Percentiles rank a stretch among this genome's conserved stretches.
Conservation (phyloP, 345 rosid genomes). For the Murraya paniculata region DNA sequence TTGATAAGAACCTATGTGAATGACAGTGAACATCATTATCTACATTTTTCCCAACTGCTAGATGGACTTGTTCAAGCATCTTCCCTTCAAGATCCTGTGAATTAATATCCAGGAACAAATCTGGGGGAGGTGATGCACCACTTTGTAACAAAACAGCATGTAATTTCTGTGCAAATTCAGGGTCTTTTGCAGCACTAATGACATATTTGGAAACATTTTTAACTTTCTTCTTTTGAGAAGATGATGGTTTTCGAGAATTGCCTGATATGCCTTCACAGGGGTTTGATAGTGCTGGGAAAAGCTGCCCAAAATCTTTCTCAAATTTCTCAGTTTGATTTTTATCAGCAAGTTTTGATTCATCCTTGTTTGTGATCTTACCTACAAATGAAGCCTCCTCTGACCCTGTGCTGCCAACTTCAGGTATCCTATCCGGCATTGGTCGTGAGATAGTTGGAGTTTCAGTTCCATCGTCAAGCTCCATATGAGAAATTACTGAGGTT, state of each 20-base stretch:
- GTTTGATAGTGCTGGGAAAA: conserved; percentile 42
- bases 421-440: conserved; percentile 18
- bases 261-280: conserved; percentile 40
- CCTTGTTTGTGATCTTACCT: conserved; percentile 37
- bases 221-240: conserved; percentile 76
- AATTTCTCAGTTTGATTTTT: conserved; percentile 52
- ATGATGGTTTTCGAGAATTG: conserved; percentile 43
- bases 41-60: conserved; percentile 26
- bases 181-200: conserved; percentile 87
- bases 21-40: conserved; percentile 24
- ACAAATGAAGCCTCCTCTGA: conserved; percentile 31
- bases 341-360: conserved; percentile 35
- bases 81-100: conserved; percentile 40
- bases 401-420: conserved; percentile 24
- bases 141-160: conserved; percentile 87
- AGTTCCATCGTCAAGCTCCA: conserved; percentile 36
- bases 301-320: conserved; percentile 68
- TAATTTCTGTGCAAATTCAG: conserved; percentile 86
- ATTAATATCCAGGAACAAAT: conserved; percentile 65
- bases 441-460: conserved; percentile 28
- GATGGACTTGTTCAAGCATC: conserved; percentile 31
- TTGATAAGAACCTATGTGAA: conserved; percentile 31
- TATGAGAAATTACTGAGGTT: conserved; percentile 27
- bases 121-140: conserved; percentile 89
- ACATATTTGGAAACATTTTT: conserved; percentile 86